These are phyloP conservation scores for Geranomyces variabilis DNA, from an alignment of 192 early-diverging fungal species.

Conservation along the genomic window DNA sequence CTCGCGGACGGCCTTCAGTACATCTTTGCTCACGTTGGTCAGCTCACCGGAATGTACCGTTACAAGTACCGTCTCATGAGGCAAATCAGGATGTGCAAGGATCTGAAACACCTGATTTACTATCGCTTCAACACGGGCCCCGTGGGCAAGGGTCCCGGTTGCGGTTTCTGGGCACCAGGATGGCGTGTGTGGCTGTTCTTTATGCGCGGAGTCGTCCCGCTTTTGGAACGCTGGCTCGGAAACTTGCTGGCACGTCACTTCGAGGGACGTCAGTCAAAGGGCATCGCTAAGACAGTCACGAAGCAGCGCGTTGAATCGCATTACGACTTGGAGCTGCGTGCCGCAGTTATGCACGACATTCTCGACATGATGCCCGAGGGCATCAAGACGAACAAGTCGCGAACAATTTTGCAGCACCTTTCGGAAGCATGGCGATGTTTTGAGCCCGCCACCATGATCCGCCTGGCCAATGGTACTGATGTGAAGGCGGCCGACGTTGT, in stretches of 20 bases:
- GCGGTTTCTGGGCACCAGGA: slow-evolving; percentile 98
- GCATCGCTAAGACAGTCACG: slow-evolving; percentile 97
- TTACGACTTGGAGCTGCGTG: slow-evolving; percentile 96
- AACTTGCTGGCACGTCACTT: slow-evolving; percentile 99
- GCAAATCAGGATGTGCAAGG: slow-evolving; percentile 94
- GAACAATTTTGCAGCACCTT: slow-evolving; percentile 94
- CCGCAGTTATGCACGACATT: slow-evolving; percentile 98
- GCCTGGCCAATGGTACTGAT: slow-evolving; percentile 41
- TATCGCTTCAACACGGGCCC: slow-evolving; percentile 83
- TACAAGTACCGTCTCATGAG: slow-evolving; percentile 98
- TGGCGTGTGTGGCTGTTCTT: slow-evolving; percentile 99
- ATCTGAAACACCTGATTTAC: slow-evolving; percentile 94
- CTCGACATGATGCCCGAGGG: slow-evolving; percentile 99
- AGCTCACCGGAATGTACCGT: slow-evolving; percentile 99
- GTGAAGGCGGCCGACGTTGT: background rate
- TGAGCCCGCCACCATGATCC: too few species aligned
- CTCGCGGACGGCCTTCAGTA: slow-evolving; percentile 99
- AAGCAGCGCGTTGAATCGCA: slow-evolving; percentile 99
- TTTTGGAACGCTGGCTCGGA: slow-evolving; percentile 97
- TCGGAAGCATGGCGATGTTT: slow-evolving; percentile 69
- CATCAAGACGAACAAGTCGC: slow-evolving; percentile 94
- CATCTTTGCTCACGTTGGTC: slow-evolving; percentile 97
- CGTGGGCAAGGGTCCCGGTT: slow-evolving; percentile 97
- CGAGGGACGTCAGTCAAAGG: slow-evolving; percentile 95
- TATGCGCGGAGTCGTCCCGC: slow-evolving; percentile 95